Percentiles rank a stretch among this genome's conserved stretches.
phyloP scores from a whole-genome alignment of 805 yeast genomes.

The Cyberlindnera maritima region DNA sequence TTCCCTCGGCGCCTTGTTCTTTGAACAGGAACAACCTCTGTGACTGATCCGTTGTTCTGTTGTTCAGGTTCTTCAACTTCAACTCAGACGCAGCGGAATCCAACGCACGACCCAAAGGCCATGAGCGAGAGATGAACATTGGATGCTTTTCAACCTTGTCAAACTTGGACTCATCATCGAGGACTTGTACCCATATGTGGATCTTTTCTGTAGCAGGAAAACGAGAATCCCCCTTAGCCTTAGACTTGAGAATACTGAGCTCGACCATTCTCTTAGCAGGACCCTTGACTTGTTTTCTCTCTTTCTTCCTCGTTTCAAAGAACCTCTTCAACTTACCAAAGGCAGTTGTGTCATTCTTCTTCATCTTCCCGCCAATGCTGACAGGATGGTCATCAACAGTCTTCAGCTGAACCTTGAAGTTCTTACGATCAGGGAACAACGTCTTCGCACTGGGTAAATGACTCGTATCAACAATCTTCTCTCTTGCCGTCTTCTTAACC shows the following conservation, averaged over 20 bases:
- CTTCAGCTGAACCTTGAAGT: constrained; percentile 19
- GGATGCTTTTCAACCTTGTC: constrained; percentile 21
- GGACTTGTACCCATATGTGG: constrained; percentile 24
- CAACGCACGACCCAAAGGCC: constrained; percentile 29
- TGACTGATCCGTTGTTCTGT: constrained; percentile 21
- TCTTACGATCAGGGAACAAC: constrained; percentile 26
- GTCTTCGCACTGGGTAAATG: constrained; percentile 26
- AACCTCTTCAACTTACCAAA: constrained; percentile 21
- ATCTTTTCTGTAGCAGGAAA: constrained; percentile 21
- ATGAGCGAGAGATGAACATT: constrained; percentile 21
- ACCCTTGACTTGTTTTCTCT: constrained; percentile 2
- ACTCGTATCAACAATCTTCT: constrained; percentile 14
- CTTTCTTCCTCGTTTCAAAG: constrained; percentile 13
- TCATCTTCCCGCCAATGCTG: constrained; percentile 10
- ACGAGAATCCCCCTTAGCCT: constrained; percentile 26
- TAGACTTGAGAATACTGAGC: constrained; percentile 15
- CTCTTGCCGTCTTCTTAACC: not conserved
- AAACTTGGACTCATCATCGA: constrained; percentile 25
- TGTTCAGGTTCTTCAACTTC: constrained; percentile 24
- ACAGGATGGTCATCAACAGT: constrained; percentile 19
- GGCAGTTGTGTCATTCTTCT: constrained; percentile 11
- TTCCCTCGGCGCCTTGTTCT: constrained; percentile 8
- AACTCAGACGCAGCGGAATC: constrained; percentile 23
- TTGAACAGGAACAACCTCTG: constrained; percentile 23
- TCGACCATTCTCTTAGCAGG: constrained; percentile 25